A percentile compares a stretch with the other conserved stretches of the same genome.
Conservation (phyloP, 352 stramenopile species). For the Peronospora destructor region DNA sequence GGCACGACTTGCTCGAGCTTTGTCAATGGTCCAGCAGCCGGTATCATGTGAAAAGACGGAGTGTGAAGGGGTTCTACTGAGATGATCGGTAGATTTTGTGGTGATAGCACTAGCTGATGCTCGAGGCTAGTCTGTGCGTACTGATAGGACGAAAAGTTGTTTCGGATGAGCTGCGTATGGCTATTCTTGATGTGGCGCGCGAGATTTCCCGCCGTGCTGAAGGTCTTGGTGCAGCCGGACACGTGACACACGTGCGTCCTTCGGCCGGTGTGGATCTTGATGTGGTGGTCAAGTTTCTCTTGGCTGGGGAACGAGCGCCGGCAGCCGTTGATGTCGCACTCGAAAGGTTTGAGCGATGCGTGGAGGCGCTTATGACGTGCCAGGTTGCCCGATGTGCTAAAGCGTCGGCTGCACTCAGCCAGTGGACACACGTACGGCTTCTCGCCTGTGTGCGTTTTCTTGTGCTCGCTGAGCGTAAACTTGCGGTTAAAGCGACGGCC, state of each 20-base stretch:
- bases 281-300: slow-evolving; percentile 41
- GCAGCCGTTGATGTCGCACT: slow-evolving; percentile 39
- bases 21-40: slow-evolving; percentile 1
- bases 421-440: slow-evolving; percentile 46
- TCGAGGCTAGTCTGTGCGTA: slow-evolving; percentile 4
- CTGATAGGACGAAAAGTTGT: slow-evolving; percentile 13
- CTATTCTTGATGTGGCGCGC: slow-evolving; percentile 49
- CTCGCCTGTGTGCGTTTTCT: slow-evolving; percentile 52
- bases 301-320: slow-evolving; percentile 37
- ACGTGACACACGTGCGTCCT: slow-evolving; percentile 39
- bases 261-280: slow-evolving; percentile 46
- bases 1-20: slow-evolving; percentile 18
- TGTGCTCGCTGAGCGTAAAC: slow-evolving; percentile 53
- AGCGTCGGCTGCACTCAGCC: slow-evolving; percentile 39
- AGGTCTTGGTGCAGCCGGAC: slow-evolving; percentile 41
- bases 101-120: slow-evolving; percentile 7
- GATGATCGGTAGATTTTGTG: background rate
- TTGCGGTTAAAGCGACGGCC: slow-evolving; percentile 44
- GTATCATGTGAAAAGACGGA: slow-evolving; percentile 5
- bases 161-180: slow-evolving; percentile 30
- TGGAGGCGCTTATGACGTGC: slow-evolving; percentile 49
- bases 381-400: slow-evolving; percentile 52
- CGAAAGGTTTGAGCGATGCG: slow-evolving; percentile 40
- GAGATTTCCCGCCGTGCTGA: slow-evolving; percentile 52
- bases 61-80: background rate